Percentiles rank a stretch among this genome's conserved stretches.
phyloP scores from a whole-genome alignment of 371 early-diverging fungal species.

The Blakeslea trispora region DNA sequence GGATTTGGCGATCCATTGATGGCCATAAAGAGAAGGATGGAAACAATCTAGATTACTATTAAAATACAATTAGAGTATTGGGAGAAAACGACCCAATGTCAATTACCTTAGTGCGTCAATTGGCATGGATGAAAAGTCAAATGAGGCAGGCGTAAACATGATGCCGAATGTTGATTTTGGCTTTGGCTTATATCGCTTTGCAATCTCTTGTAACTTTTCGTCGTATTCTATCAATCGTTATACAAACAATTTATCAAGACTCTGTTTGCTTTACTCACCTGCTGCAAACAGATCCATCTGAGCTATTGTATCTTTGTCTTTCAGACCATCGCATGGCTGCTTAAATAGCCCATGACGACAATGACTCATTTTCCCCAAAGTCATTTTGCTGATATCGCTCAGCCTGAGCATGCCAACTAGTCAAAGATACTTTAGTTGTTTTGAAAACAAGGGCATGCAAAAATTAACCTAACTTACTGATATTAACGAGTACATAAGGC shows the following conservation, averaged over 20 bases:
- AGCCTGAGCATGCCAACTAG: constrained; percentile 26
- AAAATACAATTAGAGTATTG: no score
- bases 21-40: constrained; percentile 20
- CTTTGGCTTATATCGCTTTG: constrained; percentile 14
- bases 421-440: neutral
- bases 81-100: neutral
- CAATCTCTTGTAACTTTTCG: constrained; percentile 11
- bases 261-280: neutral
- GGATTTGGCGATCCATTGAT: constrained; percentile 26
- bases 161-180: constrained; percentile 17
- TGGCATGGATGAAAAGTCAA: constrained; percentile 21
- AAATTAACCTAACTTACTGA: constrained; percentile 4
- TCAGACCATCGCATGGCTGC: constrained; percentile 2
- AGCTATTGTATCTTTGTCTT: neutral
- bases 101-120: constrained; percentile 22
- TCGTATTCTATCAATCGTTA: neutral
- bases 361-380: constrained; percentile 7
- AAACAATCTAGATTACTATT: constrained; percentile 28
- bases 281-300: neutral
- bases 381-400: constrained; percentile 8
- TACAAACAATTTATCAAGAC: no score
- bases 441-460: neutral
- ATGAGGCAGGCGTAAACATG: constrained; percentile 19
- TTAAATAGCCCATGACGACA: constrained; percentile 10
- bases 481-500: constrained; percentile 12